These are phyloP conservation scores for Cucurbita maxima DNA, from an alignment of 306 rosid genomes.

Conservation along the genomic window DNA sequence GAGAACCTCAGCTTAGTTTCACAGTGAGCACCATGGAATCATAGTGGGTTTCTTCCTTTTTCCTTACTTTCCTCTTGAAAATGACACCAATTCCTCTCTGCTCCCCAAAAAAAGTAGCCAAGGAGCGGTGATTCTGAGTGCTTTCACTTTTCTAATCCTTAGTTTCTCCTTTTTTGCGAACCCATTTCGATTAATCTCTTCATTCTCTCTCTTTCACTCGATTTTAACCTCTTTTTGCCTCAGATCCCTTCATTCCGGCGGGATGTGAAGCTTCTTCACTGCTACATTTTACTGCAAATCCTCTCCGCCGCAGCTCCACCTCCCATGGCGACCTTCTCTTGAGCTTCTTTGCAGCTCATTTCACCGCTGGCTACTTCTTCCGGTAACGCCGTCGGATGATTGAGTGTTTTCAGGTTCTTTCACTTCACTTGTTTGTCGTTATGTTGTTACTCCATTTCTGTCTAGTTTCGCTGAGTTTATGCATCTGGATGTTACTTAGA, in stretches of 20 bases:
- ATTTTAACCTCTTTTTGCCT: neutral
- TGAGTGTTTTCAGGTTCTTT: neutral
- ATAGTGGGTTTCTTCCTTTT: neutral
- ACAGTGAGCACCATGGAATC: neutral
- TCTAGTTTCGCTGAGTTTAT: neutral
- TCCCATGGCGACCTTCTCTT: neutral
- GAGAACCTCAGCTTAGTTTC: neutral
- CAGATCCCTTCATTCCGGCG: neutral
- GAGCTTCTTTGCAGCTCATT: neutral
- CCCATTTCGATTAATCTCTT: neutral
- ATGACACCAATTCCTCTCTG: neutral
- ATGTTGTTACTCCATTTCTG: neutral
- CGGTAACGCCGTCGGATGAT: neutral
- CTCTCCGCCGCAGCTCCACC: neutral
- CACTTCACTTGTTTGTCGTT: neutral
- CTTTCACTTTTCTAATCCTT: neutral
- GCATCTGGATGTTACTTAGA: neutral
- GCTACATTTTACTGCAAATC: neutral
- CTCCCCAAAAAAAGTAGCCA: neutral
- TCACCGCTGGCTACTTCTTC: neutral
- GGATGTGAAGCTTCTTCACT: conserved; percentile 3
- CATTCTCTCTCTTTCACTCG: neutral
- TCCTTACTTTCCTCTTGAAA: neutral
- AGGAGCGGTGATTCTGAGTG: neutral
- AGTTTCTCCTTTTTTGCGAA: neutral